Evolutionary conservation across 2,329 filamentous ascomycete genomes (phyloP), one percentile per base, ranked within the genome.

Genomic region (Botrytis fabae): DNA sequence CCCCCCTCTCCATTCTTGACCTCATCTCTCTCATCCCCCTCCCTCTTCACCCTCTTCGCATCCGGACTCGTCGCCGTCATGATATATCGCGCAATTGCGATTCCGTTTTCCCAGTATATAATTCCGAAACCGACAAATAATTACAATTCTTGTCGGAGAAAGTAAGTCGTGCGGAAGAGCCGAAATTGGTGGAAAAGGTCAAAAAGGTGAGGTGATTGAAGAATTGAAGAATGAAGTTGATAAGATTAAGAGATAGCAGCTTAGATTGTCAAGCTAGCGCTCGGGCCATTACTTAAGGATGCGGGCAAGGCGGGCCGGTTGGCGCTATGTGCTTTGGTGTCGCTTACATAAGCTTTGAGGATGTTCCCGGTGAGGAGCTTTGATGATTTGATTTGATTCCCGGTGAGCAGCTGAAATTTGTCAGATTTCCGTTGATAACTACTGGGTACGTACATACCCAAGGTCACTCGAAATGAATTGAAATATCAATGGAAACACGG

Each of bases 201-300:
- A 57, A 28, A 57, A 57, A 57, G n/a, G 51, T 57, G 7, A 57
- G 6, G 51, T 57, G 8, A 9, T 57, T 18, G 51, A 28, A 18
- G n/a, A 18, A 57, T 57, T 57, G n/a, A 57, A 28, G 51, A 57
- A 57, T 57, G 51, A 57, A n/a, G 51, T 28, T 57, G 51, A 57
- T 57, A 57, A 57, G 51, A 57, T 57, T 28, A 28, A 54, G 51
- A 57, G 51, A 57, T 57, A 57, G 51, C n/a, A 57, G 51, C 48
- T 51, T 54, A 28, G 51, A 54, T n/a, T 51, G 48, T 54, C 51
- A 18, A 57, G 51, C n/a, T 28, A 57, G 14, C 51, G 51, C 51
- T 57, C 51, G 51, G 51, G 7, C 51, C 51, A 28, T 8, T 7
- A 4, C 5, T 28, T 28, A 28, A 57, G 51, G n/a, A 57, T 57